Evolutionary conservation across 331 rosid species (phyloP).

Genomic region (Arachis monticola): DNA sequence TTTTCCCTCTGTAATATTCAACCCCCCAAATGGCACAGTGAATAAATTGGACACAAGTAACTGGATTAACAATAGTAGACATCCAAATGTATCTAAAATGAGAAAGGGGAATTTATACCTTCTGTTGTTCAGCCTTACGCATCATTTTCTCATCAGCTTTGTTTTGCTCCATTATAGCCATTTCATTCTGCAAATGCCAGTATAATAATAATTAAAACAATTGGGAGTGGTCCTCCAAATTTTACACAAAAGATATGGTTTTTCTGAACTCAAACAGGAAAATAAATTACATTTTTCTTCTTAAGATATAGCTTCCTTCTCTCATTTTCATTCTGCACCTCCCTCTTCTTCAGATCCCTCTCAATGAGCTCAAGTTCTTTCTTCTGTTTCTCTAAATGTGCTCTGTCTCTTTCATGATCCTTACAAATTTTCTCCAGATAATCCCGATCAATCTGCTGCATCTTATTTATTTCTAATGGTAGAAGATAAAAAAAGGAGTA

Average conservation of each 20-base stretch:
- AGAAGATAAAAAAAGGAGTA: constrained; percentile 28
- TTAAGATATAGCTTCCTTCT: constrained; percentile 52
- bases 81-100: constrained; percentile 6
- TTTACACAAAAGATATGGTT: constrained; percentile 5
- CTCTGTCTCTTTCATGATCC: constrained; percentile 54
- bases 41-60: constrained; percentile 13
- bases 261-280: constrained; percentile 10
- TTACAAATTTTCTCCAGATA: constrained; percentile 41
- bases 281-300: constrained; percentile 60
- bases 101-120: constrained; percentile 36
- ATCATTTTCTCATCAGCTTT: constrained; percentile 66
- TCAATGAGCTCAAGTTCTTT: constrained; percentile 57
- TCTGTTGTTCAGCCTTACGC: constrained; percentile 63
- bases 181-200: constrained; percentile 57
- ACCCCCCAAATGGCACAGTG: constrained; percentile 21
- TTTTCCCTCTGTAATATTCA: constrained; percentile 62
- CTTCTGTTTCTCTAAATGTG: constrained; percentile 50
- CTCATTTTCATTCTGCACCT: constrained; percentile 57
- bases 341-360: constrained; percentile 54
- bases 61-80: background rate
- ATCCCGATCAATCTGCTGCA: constrained; percentile 48
- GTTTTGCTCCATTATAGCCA: constrained; percentile 68
- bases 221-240: background rate
- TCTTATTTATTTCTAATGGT: constrained; percentile 53
- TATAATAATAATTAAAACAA: constrained; percentile 6